A percentile compares a stretch with the other conserved stretches of the same genome.
phyloP scores from a whole-genome alignment of 345 rosid species.

The Viola odorata region DNA sequence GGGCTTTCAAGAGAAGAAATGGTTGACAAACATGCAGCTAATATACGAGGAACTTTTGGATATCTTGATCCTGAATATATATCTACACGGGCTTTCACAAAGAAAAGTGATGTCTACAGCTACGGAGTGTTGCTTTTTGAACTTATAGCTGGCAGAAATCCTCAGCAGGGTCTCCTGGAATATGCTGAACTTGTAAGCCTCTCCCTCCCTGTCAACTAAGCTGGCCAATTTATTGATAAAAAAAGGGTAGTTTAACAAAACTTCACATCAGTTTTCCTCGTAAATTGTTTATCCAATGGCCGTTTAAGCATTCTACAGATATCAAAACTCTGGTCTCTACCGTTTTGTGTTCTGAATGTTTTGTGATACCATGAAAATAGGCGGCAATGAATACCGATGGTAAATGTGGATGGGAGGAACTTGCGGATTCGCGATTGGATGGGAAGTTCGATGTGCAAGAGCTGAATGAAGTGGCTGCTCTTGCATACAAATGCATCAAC shows the following conservation, averaged over 20 bases:
- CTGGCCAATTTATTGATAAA: background rate
- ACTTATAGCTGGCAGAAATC: slow-evolving; percentile 90
- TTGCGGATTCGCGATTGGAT: slow-evolving; percentile 72
- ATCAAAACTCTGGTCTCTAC: background rate
- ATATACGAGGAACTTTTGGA: slow-evolving; percentile 88
- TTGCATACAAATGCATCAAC: slow-evolving; percentile 81
- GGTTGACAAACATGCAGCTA: slow-evolving; percentile 71
- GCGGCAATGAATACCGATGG: slow-evolving; percentile 87
- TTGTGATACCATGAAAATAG: slow-evolving; percentile 24
- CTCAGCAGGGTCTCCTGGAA: slow-evolving; percentile 96
- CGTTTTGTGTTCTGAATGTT: background rate
- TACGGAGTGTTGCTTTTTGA: slow-evolving; percentile 94
- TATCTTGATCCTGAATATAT: slow-evolving; percentile 97
- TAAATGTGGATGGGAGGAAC: slow-evolving; percentile 97
- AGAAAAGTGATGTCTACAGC: slow-evolving; percentile 97
- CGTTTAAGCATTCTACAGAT: background rate
- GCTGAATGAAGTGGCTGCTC: slow-evolving; percentile 79
- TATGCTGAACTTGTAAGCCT: slow-evolving; percentile 74
- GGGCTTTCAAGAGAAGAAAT: slow-evolving; percentile 97
- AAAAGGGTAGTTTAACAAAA: background rate
- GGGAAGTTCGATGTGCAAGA: slow-evolving; percentile 66
- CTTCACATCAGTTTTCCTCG: background rate
- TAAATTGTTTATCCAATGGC: background rate
- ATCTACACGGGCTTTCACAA: slow-evolving; percentile 73
- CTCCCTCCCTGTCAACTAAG: slow-evolving; percentile 7